These are phyloP conservation scores for Nigrograna mackinnonii DNA, from an alignment of 2,329 filamentous ascomycete species.

Conservation along the genomic window DNA sequence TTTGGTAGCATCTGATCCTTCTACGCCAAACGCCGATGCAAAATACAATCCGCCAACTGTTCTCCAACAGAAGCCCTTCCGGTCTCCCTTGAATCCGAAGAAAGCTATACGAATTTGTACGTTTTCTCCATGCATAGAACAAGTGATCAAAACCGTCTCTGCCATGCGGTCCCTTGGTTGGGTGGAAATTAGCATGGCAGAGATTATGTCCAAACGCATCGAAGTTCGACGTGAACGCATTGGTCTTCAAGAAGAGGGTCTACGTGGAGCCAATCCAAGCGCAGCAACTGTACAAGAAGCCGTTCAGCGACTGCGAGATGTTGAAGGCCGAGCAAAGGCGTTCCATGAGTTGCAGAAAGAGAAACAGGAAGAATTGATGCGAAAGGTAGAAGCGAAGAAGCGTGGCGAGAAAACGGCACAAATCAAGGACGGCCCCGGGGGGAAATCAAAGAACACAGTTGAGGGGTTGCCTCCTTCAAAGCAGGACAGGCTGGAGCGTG, in stretches of 20 bases:
- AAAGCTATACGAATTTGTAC: constrained; percentile 81
- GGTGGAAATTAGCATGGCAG: constrained; percentile 92
- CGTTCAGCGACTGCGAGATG: constrained; percentile 69
- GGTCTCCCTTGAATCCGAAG: constrained; percentile 69
- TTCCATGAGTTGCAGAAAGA: constrained; percentile 58
- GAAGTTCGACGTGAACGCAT: constrained; percentile 82
- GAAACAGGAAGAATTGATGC: constrained; percentile 48
- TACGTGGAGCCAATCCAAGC: constrained; percentile 68
- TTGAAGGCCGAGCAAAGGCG: constrained; percentile 70
- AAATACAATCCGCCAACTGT: constrained; percentile 6
- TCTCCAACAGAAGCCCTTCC: constrained; percentile 23
- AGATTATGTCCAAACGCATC: constrained; percentile 77
- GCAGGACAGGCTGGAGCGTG: constrained; percentile 30
- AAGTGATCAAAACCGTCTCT: constrained; percentile 85
- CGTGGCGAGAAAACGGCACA: constrained; percentile 28
- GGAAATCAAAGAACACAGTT: constrained; percentile 22
- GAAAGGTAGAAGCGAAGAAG: constrained; percentile 39
- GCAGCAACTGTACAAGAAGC: constrained; percentile 81
- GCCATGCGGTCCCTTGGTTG: constrained; percentile 80
- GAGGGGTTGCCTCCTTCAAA: constrained; percentile 30
- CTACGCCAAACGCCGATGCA: constrained; percentile 47
- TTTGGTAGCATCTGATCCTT: constrained; percentile 26
- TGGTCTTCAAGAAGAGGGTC: constrained; percentile 70
- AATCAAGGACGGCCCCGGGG: constrained; percentile 17
- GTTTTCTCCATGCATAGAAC: constrained; percentile 96